These are phyloP conservation scores for Lanmaoa rubissima DNA, from an alignment of 768 basidiomycete species.

Conservation along the genomic window DNA sequence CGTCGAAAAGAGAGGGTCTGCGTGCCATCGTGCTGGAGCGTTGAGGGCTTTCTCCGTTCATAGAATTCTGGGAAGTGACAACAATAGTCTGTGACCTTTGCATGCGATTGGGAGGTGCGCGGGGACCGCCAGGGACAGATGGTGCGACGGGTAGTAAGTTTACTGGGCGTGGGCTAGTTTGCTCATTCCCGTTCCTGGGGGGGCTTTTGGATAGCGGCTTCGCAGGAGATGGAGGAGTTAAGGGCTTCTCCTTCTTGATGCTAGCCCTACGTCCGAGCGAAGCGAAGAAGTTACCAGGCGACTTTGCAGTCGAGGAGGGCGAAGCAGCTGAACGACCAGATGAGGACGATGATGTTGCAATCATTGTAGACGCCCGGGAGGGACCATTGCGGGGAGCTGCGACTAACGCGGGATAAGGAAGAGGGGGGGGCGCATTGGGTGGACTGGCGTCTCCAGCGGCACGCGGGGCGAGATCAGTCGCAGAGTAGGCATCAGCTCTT, in stretches of 20 bases:
- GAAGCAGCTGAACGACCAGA: slow-evolving; percentile 46
- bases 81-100: slow-evolving; percentile 69
- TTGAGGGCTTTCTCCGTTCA: slow-evolving; percentile 18
- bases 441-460: slow-evolving; percentile 46
- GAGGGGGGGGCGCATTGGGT: slow-evolving; percentile 53
- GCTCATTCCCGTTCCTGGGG: slow-evolving; percentile 27
- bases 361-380: slow-evolving; percentile 32
- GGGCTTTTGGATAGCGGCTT: slow-evolving; percentile 40
- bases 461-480: slow-evolving; percentile 67
- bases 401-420: slow-evolving; percentile 77
- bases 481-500: slow-evolving; percentile 73
- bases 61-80: slow-evolving; percentile 32
- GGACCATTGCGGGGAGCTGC: slow-evolving; percentile 26
- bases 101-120: slow-evolving; percentile 61
- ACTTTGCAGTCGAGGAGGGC: slow-evolving; percentile 40
- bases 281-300: slow-evolving; percentile 65
- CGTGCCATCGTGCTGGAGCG: slow-evolving; percentile 32
- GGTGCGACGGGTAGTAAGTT: slow-evolving; percentile 40
- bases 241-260: slow-evolving; percentile 37
- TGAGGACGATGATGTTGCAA: slow-evolving; percentile 45
- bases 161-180: slow-evolving; percentile 28
- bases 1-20: slow-evolving; percentile 30
- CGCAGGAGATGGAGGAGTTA: slow-evolving; percentile 32
- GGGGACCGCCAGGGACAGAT: slow-evolving; percentile 70
- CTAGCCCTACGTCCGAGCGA: slow-evolving; percentile 74